Base-by-base conservation (phyloP, 2,329 filamentous ascomycete species). In the Remersonia thermophila region DNA sequence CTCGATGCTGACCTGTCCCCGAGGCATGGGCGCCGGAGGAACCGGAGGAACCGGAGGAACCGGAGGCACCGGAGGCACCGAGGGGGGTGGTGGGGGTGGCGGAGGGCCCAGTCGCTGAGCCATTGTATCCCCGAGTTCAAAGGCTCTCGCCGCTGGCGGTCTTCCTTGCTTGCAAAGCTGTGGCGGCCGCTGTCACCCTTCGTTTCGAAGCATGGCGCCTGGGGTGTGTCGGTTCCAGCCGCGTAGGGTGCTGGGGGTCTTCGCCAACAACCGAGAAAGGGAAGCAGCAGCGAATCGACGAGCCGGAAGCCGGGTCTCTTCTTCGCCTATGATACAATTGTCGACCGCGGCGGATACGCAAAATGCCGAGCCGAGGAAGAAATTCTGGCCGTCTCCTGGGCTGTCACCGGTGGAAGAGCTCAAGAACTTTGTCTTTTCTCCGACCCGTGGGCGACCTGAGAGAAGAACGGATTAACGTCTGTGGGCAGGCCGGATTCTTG, bases 1-100 rank as follows among this genome's bases (percentile, higher is more conserved):
- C 60, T 87, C 80, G 57, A 89, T 89, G 55, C 81, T 80, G 51
- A 87, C 78, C 63, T 83, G 80, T 18, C 80, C 80, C 51, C 83
- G 73, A 45, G 80, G 74, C 69, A 84, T 80, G 54, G 63, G 59
- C 41, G 67, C 57, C 20, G 65, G 62, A 42, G 66, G 66, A 33
- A 62, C 56, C 43, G 60, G 60, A 23, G 63, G 51, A 39, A 64
- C 57, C 40, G 62, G 56, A 29, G 60, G 54, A n/a, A n/a, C n/a
- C n/a, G n/a, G n/a, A n/a, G 66, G 66, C 34, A 62, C 56, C 43
- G 60, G 60, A 23, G 63, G 51, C 40, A 64, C 57, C 40, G 62
- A 56, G 29, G 60, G 54, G 36, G 61, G 55, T 43, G 58, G 62
- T 51, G 64, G 60, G 43, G 57, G 55, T 43, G 58, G 62, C 52